Conservation (phyloP, 768 basidiomycete genomes). For the Obba rivulosa region DNA sequence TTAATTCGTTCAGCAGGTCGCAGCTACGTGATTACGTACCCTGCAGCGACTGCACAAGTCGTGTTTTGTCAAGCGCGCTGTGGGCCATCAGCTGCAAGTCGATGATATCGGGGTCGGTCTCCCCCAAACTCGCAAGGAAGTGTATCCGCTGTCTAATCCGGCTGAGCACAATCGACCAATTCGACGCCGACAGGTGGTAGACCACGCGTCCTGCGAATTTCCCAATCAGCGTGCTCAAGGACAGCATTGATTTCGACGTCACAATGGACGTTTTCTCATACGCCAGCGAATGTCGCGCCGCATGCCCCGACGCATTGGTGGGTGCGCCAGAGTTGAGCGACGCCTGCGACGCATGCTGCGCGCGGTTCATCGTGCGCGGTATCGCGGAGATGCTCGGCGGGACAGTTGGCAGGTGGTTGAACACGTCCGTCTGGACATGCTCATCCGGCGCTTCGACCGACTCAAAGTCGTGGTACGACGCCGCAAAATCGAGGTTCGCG, state of each 20-base stretch:
- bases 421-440: neutral
- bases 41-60: constrained; percentile 68
- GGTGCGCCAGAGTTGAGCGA: constrained; percentile 13
- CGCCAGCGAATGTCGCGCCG: constrained; percentile 11
- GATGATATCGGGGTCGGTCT: constrained; percentile 57
- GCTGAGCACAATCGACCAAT: constrained; percentile 75
- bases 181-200: constrained; percentile 82
- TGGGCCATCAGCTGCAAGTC: constrained; percentile 79
- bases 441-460: constrained; percentile 35
- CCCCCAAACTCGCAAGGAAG: constrained; percentile 46
- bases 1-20: neutral
- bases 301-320: constrained; percentile 1
- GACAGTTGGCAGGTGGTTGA: neutral
- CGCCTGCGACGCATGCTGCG: constrained; percentile 12
- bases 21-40: constrained; percentile 29
- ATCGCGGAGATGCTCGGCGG: constrained; percentile 14
- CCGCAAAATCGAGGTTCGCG: constrained; percentile 54
- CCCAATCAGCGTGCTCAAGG: constrained; percentile 58
- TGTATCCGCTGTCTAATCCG: constrained; percentile 69
- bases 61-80: constrained; percentile 62
- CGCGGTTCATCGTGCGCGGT: constrained; percentile 12
- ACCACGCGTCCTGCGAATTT: constrained; percentile 76
- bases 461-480: constrained; percentile 70
- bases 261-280: constrained; percentile 26
- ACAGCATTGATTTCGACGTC: constrained; percentile 18